Percentiles rank a stretch among this genome's conserved stretches.
Evolutionary conservation across 208 protist genomes (phyloP).

Genomic region (Acanthamoeba royreba): DNA sequence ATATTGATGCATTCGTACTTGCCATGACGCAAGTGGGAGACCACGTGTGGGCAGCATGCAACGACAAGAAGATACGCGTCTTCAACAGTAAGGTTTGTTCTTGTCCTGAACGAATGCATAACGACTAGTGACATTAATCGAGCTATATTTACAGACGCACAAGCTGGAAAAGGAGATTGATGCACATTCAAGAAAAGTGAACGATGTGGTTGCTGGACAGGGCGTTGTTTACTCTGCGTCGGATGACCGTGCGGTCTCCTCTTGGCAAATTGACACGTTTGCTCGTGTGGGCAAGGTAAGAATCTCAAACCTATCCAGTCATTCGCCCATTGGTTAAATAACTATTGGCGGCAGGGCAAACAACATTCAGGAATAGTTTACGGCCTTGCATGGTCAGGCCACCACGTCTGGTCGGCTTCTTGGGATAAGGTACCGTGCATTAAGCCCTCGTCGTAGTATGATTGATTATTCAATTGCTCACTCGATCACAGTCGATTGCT

Average conservation of each 20-base stretch:
- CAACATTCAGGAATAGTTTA: conserved; percentile 19
- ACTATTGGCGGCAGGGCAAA: neutral
- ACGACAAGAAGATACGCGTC: conserved; percentile 17
- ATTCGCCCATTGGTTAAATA: too few species aligned
- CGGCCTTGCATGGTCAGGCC: neutral
- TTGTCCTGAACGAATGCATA: too few species aligned
- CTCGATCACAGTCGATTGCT: neutral
- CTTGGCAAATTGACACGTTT: neutral
- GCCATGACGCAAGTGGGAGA: neutral
- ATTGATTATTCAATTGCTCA: neutral
- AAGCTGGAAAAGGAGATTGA: conserved; percentile 34
- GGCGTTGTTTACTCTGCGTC: neutral
- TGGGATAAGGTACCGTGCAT: neutral
- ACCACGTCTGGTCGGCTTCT: conserved; percentile 1
- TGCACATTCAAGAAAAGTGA: conserved; percentile 6
- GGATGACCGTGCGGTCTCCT: neutral
- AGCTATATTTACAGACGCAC: too few species aligned
- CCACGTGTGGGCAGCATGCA: neutral
- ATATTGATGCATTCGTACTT: neutral
- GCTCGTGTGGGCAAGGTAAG: neutral
- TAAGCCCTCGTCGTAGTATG: neutral
- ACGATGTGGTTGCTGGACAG: neutral
- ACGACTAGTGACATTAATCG: too few species aligned
- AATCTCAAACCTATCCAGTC: too few species aligned
- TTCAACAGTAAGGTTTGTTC: neutral